Conservation (phyloP, 1,139 yeast genomes). For the Zygoascus sp. region DNA sequence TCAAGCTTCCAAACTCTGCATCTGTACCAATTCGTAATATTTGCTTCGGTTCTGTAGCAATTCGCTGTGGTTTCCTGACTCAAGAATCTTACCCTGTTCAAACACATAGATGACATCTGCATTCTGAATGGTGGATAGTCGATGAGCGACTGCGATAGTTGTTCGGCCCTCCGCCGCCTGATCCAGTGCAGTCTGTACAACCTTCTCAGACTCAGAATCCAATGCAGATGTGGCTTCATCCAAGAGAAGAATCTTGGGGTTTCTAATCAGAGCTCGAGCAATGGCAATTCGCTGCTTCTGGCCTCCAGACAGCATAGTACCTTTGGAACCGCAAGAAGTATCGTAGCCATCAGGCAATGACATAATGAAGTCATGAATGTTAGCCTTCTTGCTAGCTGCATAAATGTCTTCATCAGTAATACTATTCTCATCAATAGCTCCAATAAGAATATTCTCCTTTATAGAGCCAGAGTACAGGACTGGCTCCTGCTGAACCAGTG, state of each 20-base stretch:
- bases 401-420: conserved; percentile 60
- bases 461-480: conserved; percentile 83
- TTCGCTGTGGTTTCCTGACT: conserved; percentile 52
- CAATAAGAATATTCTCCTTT: conserved; percentile 76
- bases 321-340: conserved; percentile 78
- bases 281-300: conserved; percentile 76
- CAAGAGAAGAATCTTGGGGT: conserved; percentile 60
- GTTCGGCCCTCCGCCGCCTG: conserved; percentile 67
- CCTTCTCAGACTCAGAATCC: conserved; percentile 76
- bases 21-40: conserved; percentile 40
- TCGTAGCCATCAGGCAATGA: conserved; percentile 79
- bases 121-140: conserved; percentile 84
- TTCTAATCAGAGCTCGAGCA: conserved; percentile 69
- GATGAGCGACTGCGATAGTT: conserved; percentile 85
- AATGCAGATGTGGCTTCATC: conserved; percentile 82
- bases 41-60: conserved; percentile 36
- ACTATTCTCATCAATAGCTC: conserved; percentile 48
- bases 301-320: conserved; percentile 80
- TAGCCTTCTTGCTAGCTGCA: conserved; percentile 72
- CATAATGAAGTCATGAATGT: conserved; percentile 70
- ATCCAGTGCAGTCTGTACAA: conserved; percentile 61
- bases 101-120: conserved; percentile 89
- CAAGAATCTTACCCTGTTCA: conserved; percentile 65
- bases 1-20: conserved; percentile 34
- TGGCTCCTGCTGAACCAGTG: conserved; percentile 85